Evolutionary conservation across 306 rosid genomes (phyloP).

Genomic region (Acmispon strigosus): DNA sequence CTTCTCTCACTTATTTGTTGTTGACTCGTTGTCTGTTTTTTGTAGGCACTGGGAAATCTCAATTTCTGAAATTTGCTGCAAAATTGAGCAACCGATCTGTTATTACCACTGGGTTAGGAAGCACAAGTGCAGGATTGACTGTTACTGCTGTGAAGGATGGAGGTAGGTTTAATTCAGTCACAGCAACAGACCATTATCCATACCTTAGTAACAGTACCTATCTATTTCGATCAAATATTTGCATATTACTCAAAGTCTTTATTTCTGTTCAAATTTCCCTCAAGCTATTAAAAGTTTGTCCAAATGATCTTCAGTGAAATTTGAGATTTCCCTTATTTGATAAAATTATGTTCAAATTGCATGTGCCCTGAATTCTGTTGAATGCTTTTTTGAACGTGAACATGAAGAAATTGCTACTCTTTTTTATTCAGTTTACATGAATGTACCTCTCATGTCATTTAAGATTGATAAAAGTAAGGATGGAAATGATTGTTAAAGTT

Average conservation of each 20-base stretch:
- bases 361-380: background rate
- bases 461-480: background rate
- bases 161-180: slow-evolving; percentile 32
- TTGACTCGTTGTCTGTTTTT: background rate
- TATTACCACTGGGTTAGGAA: slow-evolving; percentile 94
- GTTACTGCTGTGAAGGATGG: slow-evolving; percentile 98
- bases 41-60: slow-evolving; percentile 93
- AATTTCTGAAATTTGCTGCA: slow-evolving; percentile 88
- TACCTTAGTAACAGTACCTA: background rate
- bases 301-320: background rate
- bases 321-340: background rate
- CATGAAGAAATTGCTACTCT: background rate
- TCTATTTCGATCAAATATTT: background rate
- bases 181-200: background rate
- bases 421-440: background rate
- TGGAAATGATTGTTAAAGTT: background rate
- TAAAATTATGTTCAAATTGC: background rate
- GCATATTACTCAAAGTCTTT: background rate
- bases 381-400: background rate
- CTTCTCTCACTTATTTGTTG: background rate
- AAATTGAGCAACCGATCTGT: slow-evolving; percentile 93
- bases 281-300: background rate
- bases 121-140: slow-evolving; percentile 96
- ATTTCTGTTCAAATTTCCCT: slow-evolving; percentile 9
- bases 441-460: background rate